These are phyloP conservation scores for Priceomyces fermenticarens DNA, from an alignment of 805 yeast genomes.

Conservation along the genomic window DNA sequence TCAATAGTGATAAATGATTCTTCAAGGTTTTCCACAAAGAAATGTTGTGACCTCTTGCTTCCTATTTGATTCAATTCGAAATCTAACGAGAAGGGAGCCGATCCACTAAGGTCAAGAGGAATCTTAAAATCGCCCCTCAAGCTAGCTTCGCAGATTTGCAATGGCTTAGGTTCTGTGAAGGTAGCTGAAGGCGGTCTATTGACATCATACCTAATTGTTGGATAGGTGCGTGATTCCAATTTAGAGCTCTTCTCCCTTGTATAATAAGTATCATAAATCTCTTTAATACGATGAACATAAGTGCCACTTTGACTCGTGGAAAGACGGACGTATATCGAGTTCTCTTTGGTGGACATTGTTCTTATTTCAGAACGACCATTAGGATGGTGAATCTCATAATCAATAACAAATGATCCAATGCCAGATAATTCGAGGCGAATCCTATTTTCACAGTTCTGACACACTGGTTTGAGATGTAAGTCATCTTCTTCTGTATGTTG, in stretches of 20 bases:
- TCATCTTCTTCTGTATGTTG: constrained; percentile 24
- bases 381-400: constrained; percentile 61
- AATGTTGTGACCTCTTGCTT: constrained; percentile 49
- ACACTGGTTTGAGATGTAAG: constrained; percentile 24
- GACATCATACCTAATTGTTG: constrained; percentile 40
- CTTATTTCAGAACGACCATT: constrained; percentile 43
- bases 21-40: constrained; percentile 45
- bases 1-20: constrained; percentile 12
- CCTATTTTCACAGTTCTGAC: constrained; percentile 27
- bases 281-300: constrained; percentile 58
- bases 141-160: constrained; percentile 44
- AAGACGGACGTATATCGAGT: constrained; percentile 31
- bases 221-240: constrained; percentile 7
- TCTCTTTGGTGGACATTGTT: constrained; percentile 28
- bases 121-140: constrained; percentile 36
- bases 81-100: constrained; percentile 58
- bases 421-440: constrained; percentile 48
- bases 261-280: constrained; percentile 66
- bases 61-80: constrained; percentile 60
- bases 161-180: constrained; percentile 44
- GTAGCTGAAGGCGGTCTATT: constrained; percentile 58
- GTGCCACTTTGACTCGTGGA: constrained; percentile 51
- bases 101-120: constrained; percentile 54
- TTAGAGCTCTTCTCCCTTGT: constrained; percentile 26
- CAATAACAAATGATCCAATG: constrained; percentile 64